Base-by-base conservation (phyloP, 2,329 filamentous ascomycete genomes). In the Bipolaris oryzae region DNA sequence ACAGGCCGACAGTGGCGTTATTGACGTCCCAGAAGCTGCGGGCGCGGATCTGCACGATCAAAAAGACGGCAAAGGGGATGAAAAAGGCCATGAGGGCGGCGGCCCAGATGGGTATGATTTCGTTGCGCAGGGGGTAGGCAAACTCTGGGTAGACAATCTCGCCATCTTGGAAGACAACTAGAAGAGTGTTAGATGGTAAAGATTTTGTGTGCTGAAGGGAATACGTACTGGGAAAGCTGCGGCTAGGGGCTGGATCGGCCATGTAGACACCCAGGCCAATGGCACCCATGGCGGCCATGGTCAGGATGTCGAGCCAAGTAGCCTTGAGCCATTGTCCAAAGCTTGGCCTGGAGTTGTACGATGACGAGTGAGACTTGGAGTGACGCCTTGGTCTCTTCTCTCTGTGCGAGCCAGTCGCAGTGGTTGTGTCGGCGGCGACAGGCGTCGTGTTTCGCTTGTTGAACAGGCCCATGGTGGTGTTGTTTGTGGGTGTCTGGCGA, bases 281-380 rank as follows among this genome's bases (percentile, higher is more conserved):
- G 11, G 82, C 85, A 9, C 89, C 88, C 81, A 91, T 84, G 21
- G 78, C 72, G 7, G 79, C 77, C 87, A 91, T 90, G 31, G 87
- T 89, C 18, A 89, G 49, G 50, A 91, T 82, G 67, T 91, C 89
- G 11, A 89, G 75, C 81, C 84, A 87, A 4, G 86, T 88, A 7
- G 80, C 79, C 73, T 87, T 89, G 61, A 90, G 72, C 88, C 88
- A 91, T 69, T 89, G 86, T 3, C 88, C 87, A 62, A 91, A 89
- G 1, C 78, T 82, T 2, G 87, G 87, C 13, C 71, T 67, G 21
- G 64, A 67, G 60, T 76, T 76, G 61, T 63, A 70, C 5, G 68
- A 48, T 5, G 63, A 45, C 4, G 62, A 49, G 42, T 61, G 66
- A 42, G 44, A 45, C n/a, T 58, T 58, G 47, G 63, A 57, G 15